phyloP scores from a whole-genome alignment of 2,329 filamentous ascomycete genomes.

The Penicillium sp. region DNA sequence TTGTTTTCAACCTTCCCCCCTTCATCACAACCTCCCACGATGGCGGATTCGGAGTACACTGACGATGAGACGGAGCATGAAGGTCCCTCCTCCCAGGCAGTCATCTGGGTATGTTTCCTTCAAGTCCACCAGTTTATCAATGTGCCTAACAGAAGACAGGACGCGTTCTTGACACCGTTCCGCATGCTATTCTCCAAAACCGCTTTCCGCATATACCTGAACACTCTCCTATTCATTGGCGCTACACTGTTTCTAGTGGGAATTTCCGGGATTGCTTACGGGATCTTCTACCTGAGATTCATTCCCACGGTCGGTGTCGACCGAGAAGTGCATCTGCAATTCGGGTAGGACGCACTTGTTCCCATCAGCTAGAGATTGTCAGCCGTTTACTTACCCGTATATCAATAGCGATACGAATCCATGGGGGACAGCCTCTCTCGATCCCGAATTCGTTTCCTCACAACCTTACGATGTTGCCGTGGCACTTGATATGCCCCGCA shows the following conservation, averaged over 20 bases:
- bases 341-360: constrained; percentile 50
- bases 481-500: constrained; percentile 73
- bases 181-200: constrained; percentile 59
- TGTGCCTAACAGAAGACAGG: constrained; percentile 43
- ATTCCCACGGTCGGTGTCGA: constrained; percentile 65
- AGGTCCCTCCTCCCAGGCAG: constrained; percentile 9
- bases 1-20: neutral
- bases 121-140: neutral
- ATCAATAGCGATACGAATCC: constrained; percentile 46
- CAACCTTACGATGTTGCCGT: constrained; percentile 86
- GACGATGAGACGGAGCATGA: constrained; percentile 25
- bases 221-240: constrained; percentile 54
- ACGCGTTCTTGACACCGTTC: constrained; percentile 54
- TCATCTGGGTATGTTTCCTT: constrained; percentile 14
- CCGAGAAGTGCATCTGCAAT: constrained; percentile 66
- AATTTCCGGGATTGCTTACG: constrained; percentile 62
- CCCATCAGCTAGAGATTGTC: neutral
- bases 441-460: constrained; percentile 60
- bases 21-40: constrained; percentile 2
- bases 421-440: constrained; percentile 54
- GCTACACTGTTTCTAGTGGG: constrained; percentile 58
- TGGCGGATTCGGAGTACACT: constrained; percentile 24
- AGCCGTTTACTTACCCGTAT: neutral
- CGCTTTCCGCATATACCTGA: constrained; percentile 65
- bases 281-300: constrained; percentile 67